Conservation (phyloP, 768 basidiomycete genomes). For the Sporobolomyces roseus region DNA sequence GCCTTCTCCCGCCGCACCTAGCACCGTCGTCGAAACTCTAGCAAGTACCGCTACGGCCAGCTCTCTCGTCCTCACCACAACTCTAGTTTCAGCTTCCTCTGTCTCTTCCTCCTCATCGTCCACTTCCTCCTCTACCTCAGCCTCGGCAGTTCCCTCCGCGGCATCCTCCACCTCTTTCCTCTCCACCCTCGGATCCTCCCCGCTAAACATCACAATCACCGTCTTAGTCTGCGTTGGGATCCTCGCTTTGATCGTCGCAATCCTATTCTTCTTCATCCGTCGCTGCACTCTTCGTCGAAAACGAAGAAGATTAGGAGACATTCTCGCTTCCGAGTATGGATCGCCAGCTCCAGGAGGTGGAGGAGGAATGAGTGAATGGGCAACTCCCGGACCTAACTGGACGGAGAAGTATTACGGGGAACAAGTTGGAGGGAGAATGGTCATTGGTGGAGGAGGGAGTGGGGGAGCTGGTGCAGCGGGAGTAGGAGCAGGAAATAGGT, state of each 20-base stretch:
- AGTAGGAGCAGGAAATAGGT: too few species aligned
- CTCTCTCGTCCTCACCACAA: neutral
- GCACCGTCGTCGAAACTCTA: neutral
- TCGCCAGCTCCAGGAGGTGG: neutral
- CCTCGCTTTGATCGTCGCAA: constrained; percentile 20
- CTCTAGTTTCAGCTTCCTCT: constrained; percentile 4
- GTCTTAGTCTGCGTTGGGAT: constrained; percentile 21
- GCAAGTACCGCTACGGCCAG: neutral
- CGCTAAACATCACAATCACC: constrained; percentile 60
- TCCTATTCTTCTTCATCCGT: constrained; percentile 18
- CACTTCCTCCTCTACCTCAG: constrained; percentile 54
- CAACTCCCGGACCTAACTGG: constrained; percentile 3
- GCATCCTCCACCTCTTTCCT: constrained; percentile 61
- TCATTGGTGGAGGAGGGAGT: neutral
- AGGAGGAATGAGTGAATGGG: constrained; percentile 9
- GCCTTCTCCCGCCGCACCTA: neutral
- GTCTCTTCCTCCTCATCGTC: constrained; percentile 1
- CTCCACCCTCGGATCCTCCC: constrained; percentile 59
- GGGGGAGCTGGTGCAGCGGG: too few species aligned
- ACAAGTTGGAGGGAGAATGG: constrained; percentile 11
- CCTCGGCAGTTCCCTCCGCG: constrained; percentile 67
- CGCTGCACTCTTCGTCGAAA: constrained; percentile 13
- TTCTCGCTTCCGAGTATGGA: constrained; percentile 11
- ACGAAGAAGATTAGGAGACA: neutral
- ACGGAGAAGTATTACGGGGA: constrained; percentile 19